Evolutionary conservation across 2,329 filamentous ascomycete species (phyloP).

Genomic region (Passalora sequoiae): DNA sequence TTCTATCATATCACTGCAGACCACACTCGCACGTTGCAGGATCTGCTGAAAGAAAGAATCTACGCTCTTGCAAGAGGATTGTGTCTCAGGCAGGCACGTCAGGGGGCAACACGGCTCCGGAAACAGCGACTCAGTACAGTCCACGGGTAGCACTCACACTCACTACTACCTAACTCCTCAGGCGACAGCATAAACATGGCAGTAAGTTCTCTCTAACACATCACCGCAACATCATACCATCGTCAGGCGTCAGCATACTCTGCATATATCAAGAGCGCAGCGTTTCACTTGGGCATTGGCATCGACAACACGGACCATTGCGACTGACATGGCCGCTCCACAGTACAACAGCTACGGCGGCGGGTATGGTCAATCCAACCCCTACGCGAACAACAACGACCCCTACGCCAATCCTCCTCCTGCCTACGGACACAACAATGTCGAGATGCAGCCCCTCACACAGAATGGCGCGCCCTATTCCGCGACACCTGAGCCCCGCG

Average conservation of each 20-base stretch:
- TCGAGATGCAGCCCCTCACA: conserved; percentile 65
- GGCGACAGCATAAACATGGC: conserved; percentile 8
- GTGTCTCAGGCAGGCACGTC: conserved; percentile 11
- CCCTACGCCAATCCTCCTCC: conserved; percentile 26
- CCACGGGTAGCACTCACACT: too few species aligned
- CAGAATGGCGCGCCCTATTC: conserved; percentile 24
- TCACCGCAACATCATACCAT: background rate
- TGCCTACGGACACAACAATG: conserved; percentile 40
- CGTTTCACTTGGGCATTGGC: conserved; percentile 4
- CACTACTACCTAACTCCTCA: too few species aligned
- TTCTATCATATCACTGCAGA: background rate
- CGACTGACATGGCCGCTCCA: conserved; percentile 19
- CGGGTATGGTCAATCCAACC: conserved; percentile 53
- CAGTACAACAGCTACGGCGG: conserved; percentile 34
- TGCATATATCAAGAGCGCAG: conserved; percentile 3
- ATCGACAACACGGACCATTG: background rate
- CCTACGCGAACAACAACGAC: conserved; percentile 42
- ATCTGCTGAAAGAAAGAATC: background rate
- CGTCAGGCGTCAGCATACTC: conserved; percentile 6
- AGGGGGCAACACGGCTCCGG: conserved; percentile 4
- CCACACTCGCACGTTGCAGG: background rate
- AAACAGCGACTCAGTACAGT: background rate
- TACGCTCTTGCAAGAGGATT: too few species aligned
- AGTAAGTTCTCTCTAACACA: conserved; percentile 1
- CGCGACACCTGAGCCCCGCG: conserved; percentile 33